Evolutionary conservation across 345 rosid genomes (phyloP), one percentile per base, ranked within the genome.

Genomic region (Camelina hispida): DNA sequence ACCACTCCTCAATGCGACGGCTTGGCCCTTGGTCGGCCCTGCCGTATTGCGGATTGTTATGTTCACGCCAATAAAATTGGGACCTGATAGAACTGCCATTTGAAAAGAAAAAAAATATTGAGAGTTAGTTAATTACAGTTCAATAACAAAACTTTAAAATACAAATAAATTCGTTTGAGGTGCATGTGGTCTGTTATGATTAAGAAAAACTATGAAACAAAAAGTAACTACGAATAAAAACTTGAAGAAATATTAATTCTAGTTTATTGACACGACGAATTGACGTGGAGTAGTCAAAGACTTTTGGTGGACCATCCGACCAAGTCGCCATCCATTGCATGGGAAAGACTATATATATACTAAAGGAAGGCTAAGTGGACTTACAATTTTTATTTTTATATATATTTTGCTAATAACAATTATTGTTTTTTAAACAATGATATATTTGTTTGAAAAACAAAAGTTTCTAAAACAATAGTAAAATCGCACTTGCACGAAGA

Each of bases 1-100:
- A 17, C 96, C 88, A 12, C 60, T 88, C 35, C 96, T 83, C 13
- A 90, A 60, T 2, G 98, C 98, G 0, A 94, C 98, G 0, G 98
- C 98, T 57, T 94, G 98, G 57, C 85, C 87, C 72, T 90, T 91
- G 57, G 51, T 64, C 14, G 97, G 85, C 9, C 98, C 98, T 0
- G 98, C 98, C 12, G 96, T 90, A 88, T 95, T 95, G 4, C 84
- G 92, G 81, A 95, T 52, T 2, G 99, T 95, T 1, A 95, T 83
- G 83, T 87, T 83, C 17, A 86, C 84, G 3, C 88, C 97, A 18
- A 92, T 86, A n/a, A 92, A 95, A 66, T 91, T 87, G 2, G 91
- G 79, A 48, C 91, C 84, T 55, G 82, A 83, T 71, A 91, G 87
- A 69, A 83, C 98, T 94, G 88, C 79, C 60, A 71, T 22, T 38